Evolutionary conservation across 2,329 filamentous ascomycete species (phyloP).

Genomic region (Paraphaeosphaeria minitans): DNA sequence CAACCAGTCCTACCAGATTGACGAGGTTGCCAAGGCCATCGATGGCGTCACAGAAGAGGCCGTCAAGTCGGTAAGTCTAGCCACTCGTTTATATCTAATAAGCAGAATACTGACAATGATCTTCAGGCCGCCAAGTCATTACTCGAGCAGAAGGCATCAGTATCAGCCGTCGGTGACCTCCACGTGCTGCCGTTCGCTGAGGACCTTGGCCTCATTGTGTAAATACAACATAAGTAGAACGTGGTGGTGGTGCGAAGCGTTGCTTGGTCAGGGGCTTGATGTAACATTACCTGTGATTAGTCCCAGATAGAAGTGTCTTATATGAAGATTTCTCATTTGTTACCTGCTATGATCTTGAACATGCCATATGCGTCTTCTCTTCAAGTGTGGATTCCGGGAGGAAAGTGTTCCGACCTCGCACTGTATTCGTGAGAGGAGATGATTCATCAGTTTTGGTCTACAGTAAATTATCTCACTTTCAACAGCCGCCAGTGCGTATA

Average conservation of each 20-base stretch:
- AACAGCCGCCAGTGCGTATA: background rate
- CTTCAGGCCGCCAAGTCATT: conserved; percentile 82
- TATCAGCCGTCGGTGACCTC: conserved; percentile 89
- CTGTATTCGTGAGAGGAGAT: no score
- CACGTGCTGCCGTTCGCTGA: conserved; percentile 89
- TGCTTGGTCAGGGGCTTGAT: conserved; percentile 39
- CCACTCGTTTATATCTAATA: background rate
- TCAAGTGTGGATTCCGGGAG: background rate
- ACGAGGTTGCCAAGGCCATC: conserved; percentile 76
- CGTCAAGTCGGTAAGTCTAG: conserved; percentile 76
- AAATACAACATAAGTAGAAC: conserved; percentile 56
- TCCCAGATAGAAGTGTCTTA: conserved; percentile 47
- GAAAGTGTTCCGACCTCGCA: no score
- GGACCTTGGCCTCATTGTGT: conserved; percentile 93
- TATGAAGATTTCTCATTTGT: conserved; percentile 42
- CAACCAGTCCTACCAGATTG: conserved; percentile 82
- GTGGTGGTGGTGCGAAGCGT: conserved; percentile 35
- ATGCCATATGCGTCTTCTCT: background rate
- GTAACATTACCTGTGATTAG: conserved; percentile 51
- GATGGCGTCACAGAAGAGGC: conserved; percentile 82
- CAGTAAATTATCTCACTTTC: background rate
- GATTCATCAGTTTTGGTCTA: no score
- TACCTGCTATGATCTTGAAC: conserved; percentile 12
- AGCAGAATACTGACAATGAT: conserved; percentile 24
- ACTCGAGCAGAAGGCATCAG: conserved; percentile 84